A percentile compares a stretch with the other conserved stretches of the same genome.
These are phyloP conservation scores for Astraeus odoratus DNA, from an alignment of 768 basidiomycete genomes.

Conservation along the genomic window DNA sequence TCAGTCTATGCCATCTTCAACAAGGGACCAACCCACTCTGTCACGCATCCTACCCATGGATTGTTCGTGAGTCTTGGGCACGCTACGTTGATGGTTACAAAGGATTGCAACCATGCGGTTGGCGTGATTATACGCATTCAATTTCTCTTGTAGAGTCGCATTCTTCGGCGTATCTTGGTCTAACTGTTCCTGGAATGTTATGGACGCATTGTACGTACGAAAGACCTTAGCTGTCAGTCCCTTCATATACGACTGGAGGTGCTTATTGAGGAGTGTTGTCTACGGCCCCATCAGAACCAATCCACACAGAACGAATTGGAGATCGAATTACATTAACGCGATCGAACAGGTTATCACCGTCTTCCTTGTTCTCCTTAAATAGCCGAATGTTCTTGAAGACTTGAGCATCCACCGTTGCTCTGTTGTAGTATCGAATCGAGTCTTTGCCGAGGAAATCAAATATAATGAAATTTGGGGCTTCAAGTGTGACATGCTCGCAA, in stretches of 20 bases:
- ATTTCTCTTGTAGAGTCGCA: conserved; percentile 86
- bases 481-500: conserved; percentile 92
- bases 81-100: conserved; percentile 97
- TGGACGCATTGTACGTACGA: conserved; percentile 99
- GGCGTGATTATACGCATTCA: conserved; percentile 95
- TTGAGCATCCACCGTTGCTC: conserved; percentile 81
- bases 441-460: conserved; percentile 99
- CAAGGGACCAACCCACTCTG: conserved; percentile 49
- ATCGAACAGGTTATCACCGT: conserved; percentile 88
- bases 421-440: conserved; percentile 94
- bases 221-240: conserved; percentile 98
- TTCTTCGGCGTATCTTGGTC: conserved; percentile 64
- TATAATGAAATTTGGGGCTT: conserved; percentile 78
- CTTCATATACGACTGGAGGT: conserved; percentile 90
- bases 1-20: conserved; percentile 2
- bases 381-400: conserved; percentile 98
- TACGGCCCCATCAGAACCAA: conserved; percentile 29
- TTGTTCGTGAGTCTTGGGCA: conserved; percentile 86
- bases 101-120: conserved; percentile 96
- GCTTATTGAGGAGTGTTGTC: conserved; percentile 86
- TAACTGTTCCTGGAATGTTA: conserved; percentile 88
- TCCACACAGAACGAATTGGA: conserved; percentile 1
- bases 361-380: conserved; percentile 90
- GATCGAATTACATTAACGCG: conserved; percentile 66
- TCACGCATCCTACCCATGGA: conserved; percentile 93